These are phyloP conservation scores for Coemansia sp. DNA, from an alignment of 192 early-diverging fungal species.

Conservation along the genomic window DNA sequence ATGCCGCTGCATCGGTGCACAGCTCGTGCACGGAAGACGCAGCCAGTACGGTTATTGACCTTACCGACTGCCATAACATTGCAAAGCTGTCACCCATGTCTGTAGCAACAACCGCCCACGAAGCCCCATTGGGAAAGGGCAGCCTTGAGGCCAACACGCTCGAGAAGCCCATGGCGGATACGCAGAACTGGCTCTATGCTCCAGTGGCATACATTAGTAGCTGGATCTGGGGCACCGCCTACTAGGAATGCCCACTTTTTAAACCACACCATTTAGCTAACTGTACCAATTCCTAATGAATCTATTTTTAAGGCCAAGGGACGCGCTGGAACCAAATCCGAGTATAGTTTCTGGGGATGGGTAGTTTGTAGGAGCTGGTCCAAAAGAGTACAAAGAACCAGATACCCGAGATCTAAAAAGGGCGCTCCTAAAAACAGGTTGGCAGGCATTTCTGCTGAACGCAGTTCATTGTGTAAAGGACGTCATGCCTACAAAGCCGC, in stretches of 20 bases:
- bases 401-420: background rate
- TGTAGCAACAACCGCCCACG: background rate
- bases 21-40: background rate
- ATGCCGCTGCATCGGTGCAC: background rate
- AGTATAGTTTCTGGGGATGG: background rate
- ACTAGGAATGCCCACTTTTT: background rate
- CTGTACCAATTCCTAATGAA: background rate
- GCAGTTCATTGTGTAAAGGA: background rate
- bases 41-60: slow-evolving; percentile 10
- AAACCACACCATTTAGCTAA: background rate
- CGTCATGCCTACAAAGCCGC: background rate
- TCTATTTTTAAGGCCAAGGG: background rate
- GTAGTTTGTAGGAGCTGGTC: background rate
- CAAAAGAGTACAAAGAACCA: background rate
- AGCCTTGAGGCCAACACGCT: background rate
- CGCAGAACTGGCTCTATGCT: slow-evolving; percentile 2
- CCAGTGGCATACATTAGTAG: slow-evolving; percentile 6
- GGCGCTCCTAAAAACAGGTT: background rate
- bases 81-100: background rate
- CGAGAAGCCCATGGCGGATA: background rate
- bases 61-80: background rate
- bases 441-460: background rate
- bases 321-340: background rate
- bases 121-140: background rate
- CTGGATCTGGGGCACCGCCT: slow-evolving; percentile 10